Conservation (phyloP, 495 filamentous ascomycete species). For the Hapsidospora chrysogenum region DNA sequence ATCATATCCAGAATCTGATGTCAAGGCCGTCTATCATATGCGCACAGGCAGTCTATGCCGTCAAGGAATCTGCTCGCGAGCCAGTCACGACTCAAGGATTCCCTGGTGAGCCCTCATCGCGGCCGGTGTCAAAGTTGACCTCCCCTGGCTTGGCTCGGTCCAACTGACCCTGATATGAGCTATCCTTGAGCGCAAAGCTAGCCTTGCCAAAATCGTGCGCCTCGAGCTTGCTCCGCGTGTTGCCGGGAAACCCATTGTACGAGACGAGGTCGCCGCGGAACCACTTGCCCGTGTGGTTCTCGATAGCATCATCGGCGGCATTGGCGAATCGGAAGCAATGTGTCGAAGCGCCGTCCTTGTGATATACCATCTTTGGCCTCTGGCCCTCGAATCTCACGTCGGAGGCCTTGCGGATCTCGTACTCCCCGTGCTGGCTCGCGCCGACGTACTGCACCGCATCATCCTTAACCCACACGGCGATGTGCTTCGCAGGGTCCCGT, state of each 20-base stretch:
- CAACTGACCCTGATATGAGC: constrained; percentile 13
- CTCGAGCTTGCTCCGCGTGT: constrained; percentile 10
- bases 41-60: background rate
- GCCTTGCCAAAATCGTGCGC: constrained; percentile 15
- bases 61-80: background rate
- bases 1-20: too few relatives aligned
- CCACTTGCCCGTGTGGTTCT: constrained; percentile 23
- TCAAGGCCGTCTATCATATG: too few relatives aligned
- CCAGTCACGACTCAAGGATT: constrained; percentile 7
- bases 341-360: constrained; percentile 24
- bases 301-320: constrained; percentile 17
- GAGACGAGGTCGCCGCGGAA: constrained; percentile 19
- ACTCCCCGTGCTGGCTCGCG: constrained; percentile 21
- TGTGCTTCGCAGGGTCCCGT: too few relatives aligned
- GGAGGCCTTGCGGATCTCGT: constrained; percentile 12
- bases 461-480: constrained; percentile 22
- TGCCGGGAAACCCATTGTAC: constrained; percentile 18
- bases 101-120: constrained; percentile 22
- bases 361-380: constrained; percentile 26
- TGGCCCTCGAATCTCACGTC: constrained; percentile 23
- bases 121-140: constrained; percentile 17
- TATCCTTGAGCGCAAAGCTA: constrained; percentile 21
- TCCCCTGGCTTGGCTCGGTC: constrained; percentile 11
- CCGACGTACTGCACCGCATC: constrained; percentile 16
- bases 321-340: constrained; percentile 26